Evolutionary conservation across 2,329 filamentous ascomycete genomes (phyloP).

Genomic region (Penicillium sp.): DNA sequence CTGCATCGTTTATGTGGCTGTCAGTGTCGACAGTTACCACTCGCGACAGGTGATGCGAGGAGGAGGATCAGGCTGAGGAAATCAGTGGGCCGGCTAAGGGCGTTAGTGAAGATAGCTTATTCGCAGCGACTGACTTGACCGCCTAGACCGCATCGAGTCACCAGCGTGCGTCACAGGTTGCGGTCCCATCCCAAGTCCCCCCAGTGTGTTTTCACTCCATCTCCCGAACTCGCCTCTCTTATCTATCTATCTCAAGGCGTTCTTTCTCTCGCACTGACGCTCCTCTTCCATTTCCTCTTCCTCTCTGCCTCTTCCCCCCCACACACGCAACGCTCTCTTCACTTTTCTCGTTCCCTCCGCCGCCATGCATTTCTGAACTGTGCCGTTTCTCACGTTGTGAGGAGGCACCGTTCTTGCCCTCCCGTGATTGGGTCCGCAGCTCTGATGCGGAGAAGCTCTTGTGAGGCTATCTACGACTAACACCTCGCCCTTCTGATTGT

Average conservation of each 20-base stretch:
- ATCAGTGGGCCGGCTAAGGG: conserved; percentile 1
- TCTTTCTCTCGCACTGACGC: background rate
- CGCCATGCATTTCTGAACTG: conserved; percentile 18
- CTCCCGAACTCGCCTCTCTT: background rate
- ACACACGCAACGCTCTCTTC: background rate
- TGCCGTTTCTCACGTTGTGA: conserved; percentile 24
- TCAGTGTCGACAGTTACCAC: too few species aligned
- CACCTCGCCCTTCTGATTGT: conserved; percentile 21
- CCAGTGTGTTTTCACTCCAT: background rate
- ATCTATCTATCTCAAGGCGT: conserved; percentile 9
- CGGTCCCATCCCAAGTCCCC: background rate
- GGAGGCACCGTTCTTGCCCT: conserved; percentile 23
- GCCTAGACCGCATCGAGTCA: conserved; percentile 33
- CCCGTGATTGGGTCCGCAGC: conserved; percentile 23
- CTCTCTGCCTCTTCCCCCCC: background rate
- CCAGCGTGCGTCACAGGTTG: conserved; percentile 39
- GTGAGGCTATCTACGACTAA: conserved; percentile 25
- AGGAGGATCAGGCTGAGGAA: conserved; percentile 7
- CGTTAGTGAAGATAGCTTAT: background rate
- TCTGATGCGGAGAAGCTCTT: conserved; percentile 39
- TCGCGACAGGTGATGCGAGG: too few species aligned
- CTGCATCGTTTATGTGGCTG: too few species aligned
- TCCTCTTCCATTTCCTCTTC: background rate
- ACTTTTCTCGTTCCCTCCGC: background rate
- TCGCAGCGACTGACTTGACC: conserved; percentile 22